phyloP scores from a whole-genome alignment of 108 stramenopile genomes.

The Ochromonas danica region DNA sequence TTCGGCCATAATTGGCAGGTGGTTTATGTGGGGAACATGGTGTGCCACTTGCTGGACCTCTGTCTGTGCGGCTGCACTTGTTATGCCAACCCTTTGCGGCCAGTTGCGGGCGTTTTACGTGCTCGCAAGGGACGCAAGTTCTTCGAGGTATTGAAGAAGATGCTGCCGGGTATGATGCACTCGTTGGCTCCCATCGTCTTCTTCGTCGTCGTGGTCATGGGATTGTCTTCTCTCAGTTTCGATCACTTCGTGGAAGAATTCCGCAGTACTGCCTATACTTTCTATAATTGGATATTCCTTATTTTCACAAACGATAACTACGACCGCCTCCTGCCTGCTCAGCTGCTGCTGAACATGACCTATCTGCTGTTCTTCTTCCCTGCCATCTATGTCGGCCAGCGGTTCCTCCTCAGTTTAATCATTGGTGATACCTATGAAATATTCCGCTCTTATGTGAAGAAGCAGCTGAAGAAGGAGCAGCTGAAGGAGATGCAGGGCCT shows the following conservation, averaged over 20 bases:
- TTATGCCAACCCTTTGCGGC: conserved; percentile 7
- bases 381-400: conserved; percentile 43
- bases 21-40: background rate
- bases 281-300: background rate
- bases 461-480: conserved; percentile 46
- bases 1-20: conserved; percentile 23
- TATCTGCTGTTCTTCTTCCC: conserved; percentile 46
- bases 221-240: conserved; percentile 36
- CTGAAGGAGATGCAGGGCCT: conserved; percentile 54
- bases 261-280: background rate
- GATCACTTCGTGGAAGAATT: conserved; percentile 38
- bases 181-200: conserved; percentile 39
- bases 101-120: conserved; percentile 17
- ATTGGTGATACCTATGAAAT: conserved; percentile 52
- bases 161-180: conserved; percentile 2
- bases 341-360: conserved; percentile 1
- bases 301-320: conserved; percentile 35
- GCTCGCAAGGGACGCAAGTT: conserved; percentile 10
- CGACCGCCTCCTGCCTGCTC: conserved; percentile 40
- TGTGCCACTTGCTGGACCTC: background rate
- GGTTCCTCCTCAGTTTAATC: conserved; percentile 48
- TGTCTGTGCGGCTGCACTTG: background rate
- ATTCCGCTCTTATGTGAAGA: conserved; percentile 48
- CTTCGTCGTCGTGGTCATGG: conserved; percentile 44
- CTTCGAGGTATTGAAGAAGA: conserved; percentile 25